Base-by-base conservation (phyloP, 495 filamentous ascomycete genomes). In the Tuber brumale region DNA sequence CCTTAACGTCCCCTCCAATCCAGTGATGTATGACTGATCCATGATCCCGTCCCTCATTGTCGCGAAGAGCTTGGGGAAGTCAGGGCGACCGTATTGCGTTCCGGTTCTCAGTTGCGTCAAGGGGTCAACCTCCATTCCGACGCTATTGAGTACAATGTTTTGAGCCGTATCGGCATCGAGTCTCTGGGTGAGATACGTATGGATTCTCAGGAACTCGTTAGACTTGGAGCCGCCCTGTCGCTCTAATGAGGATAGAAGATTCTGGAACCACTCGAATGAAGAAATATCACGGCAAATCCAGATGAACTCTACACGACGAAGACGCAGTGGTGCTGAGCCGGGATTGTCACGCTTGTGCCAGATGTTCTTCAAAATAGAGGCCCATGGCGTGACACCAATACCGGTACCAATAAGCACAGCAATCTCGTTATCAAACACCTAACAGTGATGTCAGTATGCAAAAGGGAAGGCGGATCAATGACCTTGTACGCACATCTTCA, bases 201-300 rank as follows among this genome's bases (percentile, higher is more conserved):
- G 95, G 79, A 99, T 99, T 81, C 94, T 92, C 80, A 99, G 88
- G 89, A 99, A 99, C 81, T 97, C 94, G 1, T 90, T 86, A 44
- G 88, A 89, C 69, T 86, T 85, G 44, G 87, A 88, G 57, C 92
- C 91, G 66, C 88, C 88, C 82, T 99, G 95, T 45, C 90, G 86
- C 82, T 99, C 95, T n/a, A 99, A 91, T 0, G 92, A 94, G 8
- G 91, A 93, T 18, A 99, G 89, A 6, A 99, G 91, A 18, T 91
- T 91, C 84, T 99, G 96, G 86, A 99, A 99, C 95, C 95, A 99
- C 86, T 98, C 95, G 83, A 99, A 99, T 1, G 95, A 97, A 51
- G 87, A 90, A 3, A 94, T 98, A 81, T 99, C 95, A 84, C 92
- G 96, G 88, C 96, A 98, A 74, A 98, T 91, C 95, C 95, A 99